Base-by-base conservation (phyloP, 2,329 filamentous ascomycete genomes). In the Penicillium glabrum region DNA sequence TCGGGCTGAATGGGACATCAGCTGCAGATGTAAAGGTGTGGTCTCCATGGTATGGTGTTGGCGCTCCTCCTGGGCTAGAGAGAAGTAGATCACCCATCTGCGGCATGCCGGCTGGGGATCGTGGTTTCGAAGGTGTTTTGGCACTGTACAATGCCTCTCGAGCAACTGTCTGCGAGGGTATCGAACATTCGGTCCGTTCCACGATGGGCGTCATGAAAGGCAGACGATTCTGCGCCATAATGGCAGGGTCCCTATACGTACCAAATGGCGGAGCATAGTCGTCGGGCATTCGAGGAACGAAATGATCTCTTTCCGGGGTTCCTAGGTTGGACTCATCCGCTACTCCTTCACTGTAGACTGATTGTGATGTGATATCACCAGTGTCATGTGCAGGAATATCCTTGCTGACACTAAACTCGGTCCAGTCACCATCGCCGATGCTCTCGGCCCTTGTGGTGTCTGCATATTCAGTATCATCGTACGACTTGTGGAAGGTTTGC, bases 161-260 rank as follows among this genome's bases (percentile, higher is more conserved):
- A 80, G 53, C 80, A 70, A 62, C 81, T 76, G 51, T 85, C 82
- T 27, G 86, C 5, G 84, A 83, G 16, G 35, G 47, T 43, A 98
- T 77, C 0, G 93, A 97, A 11, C 88, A 89, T 75, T 99, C 95
- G 0, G 95, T 99, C 67, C 91, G 88, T 74, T 99, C 95, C 1
- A 95, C 93, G 63, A 99, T 99, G 1, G 95, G 95, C 0, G 95
- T 99, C 95, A 99, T 98, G 73, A 98, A 99, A 3, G 93, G 95
- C 10, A 98, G 81, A 53, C 93, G 88, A 75, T 93, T 96, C 69
- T 97, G 96, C 58, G 92, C 91, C 73, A 88, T 82, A 72, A 92
- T 84, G 35, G 79, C 83, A 69, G 91, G 86, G 74, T 96, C 90
- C 69, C 92, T 87, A 81, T 89, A 96, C 57, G 90, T 89, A 47